A percentile compares a stretch with the other conserved stretches of the same genome.
Evolutionary conservation across 176 grass and related monocot species (phyloP).

Genomic region (Paspalum vaginatum): DNA sequence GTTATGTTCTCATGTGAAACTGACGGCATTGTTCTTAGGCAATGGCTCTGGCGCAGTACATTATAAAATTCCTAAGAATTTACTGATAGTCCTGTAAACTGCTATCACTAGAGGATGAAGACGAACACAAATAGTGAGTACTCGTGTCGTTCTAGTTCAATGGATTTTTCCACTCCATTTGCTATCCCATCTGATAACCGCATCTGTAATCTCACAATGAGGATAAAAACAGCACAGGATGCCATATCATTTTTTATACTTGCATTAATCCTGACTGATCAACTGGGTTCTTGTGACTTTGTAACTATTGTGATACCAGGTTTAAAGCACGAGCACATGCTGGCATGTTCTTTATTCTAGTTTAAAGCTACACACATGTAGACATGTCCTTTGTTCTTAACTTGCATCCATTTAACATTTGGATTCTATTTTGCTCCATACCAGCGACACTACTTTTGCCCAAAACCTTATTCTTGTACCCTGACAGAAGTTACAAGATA

Average conservation of each 20-base stretch:
- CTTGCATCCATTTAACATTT: conserved; percentile 25
- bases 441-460: conserved; percentile 17
- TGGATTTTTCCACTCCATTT: conserved; percentile 21
- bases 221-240: conserved; percentile 1
- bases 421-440: conserved; percentile 29
- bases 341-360: conserved; percentile 18
- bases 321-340: conserved; percentile 38
- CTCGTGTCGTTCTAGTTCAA: neutral
- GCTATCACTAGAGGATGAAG: conserved; percentile 6
- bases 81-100: neutral
- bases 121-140: neutral
- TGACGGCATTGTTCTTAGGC: neutral
- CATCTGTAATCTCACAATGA: neutral
- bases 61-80: neutral
- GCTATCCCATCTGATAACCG: neutral
- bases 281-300: neutral
- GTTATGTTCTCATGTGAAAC: neutral
- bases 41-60: neutral
- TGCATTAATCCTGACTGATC: conserved; percentile 7
- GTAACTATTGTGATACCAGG: conserved; percentile 19
- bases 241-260: conserved; percentile 1
- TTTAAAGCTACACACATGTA: conserved; percentile 21
- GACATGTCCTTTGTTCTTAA: conserved; percentile 36
- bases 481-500: conserved; percentile 44
- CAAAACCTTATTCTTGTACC: conserved; percentile 44